Percentiles rank a stretch among this genome's conserved stretches.
Conservation (phyloP, 306 rosid genomes). For the Castanospermum australe region DNA sequence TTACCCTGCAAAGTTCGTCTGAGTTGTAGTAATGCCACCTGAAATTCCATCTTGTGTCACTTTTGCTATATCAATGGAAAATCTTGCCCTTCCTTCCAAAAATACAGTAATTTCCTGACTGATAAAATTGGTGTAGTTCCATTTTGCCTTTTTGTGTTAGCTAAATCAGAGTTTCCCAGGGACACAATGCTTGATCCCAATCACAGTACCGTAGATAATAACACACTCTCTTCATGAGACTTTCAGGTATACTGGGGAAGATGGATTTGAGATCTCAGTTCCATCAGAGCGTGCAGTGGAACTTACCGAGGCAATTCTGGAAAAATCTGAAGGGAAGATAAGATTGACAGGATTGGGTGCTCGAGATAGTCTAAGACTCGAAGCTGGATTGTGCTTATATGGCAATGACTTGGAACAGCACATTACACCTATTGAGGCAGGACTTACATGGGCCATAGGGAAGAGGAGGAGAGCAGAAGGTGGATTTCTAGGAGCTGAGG, state of each 20-base stretch:
- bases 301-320: slow-evolving; percentile 92
- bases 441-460: slow-evolving; percentile 96
- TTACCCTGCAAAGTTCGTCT: neutral
- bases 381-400: slow-evolving; percentile 93
- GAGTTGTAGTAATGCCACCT: neutral
- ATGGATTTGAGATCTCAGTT: slow-evolving; percentile 98
- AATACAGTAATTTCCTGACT: neutral
- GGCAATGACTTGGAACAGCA: slow-evolving; percentile 97
- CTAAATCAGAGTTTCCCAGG: neutral
- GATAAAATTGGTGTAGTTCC: neutral
- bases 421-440: slow-evolving; percentile 90
- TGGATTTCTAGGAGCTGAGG: slow-evolving; percentile 90
- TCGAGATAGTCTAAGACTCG: slow-evolving; percentile 91
- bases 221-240: neutral
- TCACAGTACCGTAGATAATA: slow-evolving; percentile 11
- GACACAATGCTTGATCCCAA: slow-evolving; percentile 3
- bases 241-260: slow-evolving; percentile 97
- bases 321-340: slow-evolving; percentile 89
- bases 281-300: slow-evolving; percentile 84
- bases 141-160: neutral
- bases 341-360: slow-evolving; percentile 96
- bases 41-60: neutral
- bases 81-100: neutral
- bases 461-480: slow-evolving; percentile 98
- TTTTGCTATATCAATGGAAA: neutral